Base-by-base conservation (phyloP, 768 basidiomycete species). In the Strobilomyces dryophilus region DNA sequence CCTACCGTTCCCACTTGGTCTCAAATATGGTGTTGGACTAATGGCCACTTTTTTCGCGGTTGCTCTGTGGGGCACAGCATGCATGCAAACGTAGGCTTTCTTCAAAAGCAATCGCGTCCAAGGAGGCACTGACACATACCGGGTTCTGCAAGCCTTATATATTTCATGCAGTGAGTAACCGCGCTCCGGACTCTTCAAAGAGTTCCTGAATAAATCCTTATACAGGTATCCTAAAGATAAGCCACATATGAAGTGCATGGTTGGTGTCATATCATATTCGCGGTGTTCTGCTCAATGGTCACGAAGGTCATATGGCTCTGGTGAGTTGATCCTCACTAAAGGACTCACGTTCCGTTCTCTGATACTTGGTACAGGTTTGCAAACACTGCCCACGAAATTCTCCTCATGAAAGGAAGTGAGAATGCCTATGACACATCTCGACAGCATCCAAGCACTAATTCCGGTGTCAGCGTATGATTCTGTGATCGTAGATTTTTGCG, bases 351-450 rank as follows among this genome's bases (percentile, higher is more conserved):
- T 27, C 27, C 8, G 3, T 37, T n/a, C n/a, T 4, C 36, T 37
- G 15, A 37, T 17, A n/a, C 15, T 37, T 37, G 8, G 15, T 37
- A 37, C 27, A 27, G 36, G 36, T 8, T 37, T 3, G 36, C 8
- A 15, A n/a, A 37, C 8, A 37, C 36, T 5, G 21, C 24, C 5
- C 21, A 24, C 11, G 41, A 20, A 21, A 27, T 45, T 5, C 42
- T 56, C 10, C 24, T 52, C n/a, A 27, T 37, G 17, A 47, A 47
- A 43, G 54, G 45, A 34, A 42, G 55, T 44, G n/a, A 46, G 50
- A 37, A 31, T 3, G 20, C 29, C 11, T 1, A 9, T 37, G 14
- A 24, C 27, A 15, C 8, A 27, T 27, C 8, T 27, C 27, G 8
- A 27, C 27, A 12, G 40, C 34, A 2, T 34, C 24, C 9, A 1